These are phyloP conservation scores for Solanum appendiculatum DNA, from an alignment of 257 asterid genomes.

Conservation along the genomic window DNA sequence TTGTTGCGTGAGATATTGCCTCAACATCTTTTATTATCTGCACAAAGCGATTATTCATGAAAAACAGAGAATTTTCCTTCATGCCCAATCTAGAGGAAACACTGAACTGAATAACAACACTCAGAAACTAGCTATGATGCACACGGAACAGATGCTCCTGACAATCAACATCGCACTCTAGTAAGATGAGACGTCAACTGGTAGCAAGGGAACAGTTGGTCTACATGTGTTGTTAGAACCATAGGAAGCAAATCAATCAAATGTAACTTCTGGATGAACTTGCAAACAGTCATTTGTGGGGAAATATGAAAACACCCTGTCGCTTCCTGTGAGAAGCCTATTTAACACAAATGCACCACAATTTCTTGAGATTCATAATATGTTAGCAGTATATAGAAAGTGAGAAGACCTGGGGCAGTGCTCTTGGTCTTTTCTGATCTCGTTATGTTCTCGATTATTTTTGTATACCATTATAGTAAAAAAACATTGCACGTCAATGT, in stretches of 20 bases:
- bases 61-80: conserved; percentile 1
- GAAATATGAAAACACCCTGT: background rate
- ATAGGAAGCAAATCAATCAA: background rate
- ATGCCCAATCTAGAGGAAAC: background rate
- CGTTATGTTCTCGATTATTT: background rate
- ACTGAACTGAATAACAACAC: background rate
- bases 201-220: background rate
- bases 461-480: background rate
- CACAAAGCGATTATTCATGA: conserved; percentile 10
- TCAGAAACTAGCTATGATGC: background rate
- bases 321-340: background rate
- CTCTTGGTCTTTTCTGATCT: background rate
- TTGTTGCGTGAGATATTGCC: conserved; percentile 49
- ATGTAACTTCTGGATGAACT: background rate
- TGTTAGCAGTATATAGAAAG: background rate
- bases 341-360: background rate
- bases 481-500: background rate
- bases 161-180: background rate
- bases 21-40: conserved; percentile 84
- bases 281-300: background rate
- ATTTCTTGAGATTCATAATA: background rate
- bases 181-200: background rate
- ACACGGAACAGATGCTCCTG: background rate
- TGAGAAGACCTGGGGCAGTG: background rate
- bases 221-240: background rate